These are phyloP conservation scores for Trifolium pratense DNA, from an alignment of 306 rosid genomes.

Conservation along the genomic window DNA sequence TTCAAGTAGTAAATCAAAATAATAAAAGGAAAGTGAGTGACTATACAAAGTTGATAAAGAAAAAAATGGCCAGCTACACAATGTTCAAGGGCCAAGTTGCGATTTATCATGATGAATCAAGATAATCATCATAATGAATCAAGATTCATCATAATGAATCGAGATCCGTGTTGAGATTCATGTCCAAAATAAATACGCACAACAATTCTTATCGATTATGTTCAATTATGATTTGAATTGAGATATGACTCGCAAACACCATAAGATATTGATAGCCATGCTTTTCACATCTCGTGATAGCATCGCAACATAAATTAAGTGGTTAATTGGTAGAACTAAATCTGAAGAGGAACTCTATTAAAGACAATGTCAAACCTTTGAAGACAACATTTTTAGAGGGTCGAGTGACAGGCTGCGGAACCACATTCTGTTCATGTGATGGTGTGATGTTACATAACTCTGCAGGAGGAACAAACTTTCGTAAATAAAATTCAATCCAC, in stretches of 20 bases:
- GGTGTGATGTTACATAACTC: conserved; percentile 57
- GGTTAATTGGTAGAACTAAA: conserved; percentile 22
- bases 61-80: background rate
- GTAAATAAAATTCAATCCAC: conserved; percentile 14
- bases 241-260: background rate
- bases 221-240: background rate
- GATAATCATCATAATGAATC: too few relatives aligned
- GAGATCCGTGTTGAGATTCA: background rate
- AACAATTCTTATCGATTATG: background rate
- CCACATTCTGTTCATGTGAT: conserved; percentile 50
- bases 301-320: conserved; percentile 1
- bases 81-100: background rate
- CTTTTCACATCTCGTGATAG: background rate
- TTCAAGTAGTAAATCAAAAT: background rate
- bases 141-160: background rate
- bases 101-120: background rate
- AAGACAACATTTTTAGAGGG: conserved; percentile 59
- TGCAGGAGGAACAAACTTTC: conserved; percentile 36
- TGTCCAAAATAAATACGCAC: background rate
- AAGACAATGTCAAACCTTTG: conserved; percentile 65
- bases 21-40: background rate
- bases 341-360: background rate
- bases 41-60: background rate
- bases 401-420: conserved; percentile 51
- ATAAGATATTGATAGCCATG: background rate